Evolutionary conservation across 176 grass and related monocot genomes (phyloP).

Genomic region (Poa pratensis): DNA sequence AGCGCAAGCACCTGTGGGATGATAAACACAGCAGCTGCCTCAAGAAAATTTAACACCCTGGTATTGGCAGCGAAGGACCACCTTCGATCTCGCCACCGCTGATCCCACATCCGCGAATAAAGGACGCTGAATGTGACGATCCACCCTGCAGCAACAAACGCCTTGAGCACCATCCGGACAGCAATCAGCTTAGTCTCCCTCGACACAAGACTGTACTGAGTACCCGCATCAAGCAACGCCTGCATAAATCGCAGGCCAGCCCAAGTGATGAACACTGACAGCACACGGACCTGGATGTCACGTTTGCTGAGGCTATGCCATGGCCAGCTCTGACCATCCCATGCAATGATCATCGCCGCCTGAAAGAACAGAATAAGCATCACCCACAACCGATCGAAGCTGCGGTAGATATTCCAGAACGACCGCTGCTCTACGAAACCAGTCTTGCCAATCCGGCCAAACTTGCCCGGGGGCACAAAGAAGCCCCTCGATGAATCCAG

Average conservation of each 20-base stretch:
- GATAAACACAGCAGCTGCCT: constrained; percentile 80
- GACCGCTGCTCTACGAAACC: constrained; percentile 96
- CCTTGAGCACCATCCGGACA: constrained; percentile 86
- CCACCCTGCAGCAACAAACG: constrained; percentile 70
- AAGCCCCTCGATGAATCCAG: constrained; percentile 54
- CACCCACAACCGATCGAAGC: constrained; percentile 90
- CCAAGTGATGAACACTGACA: constrained; percentile 97
- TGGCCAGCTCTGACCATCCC: constrained; percentile 55
- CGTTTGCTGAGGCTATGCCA: constrained; percentile 70
- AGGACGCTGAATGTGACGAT: constrained; percentile 71
- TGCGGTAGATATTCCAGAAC: constrained; percentile 96
- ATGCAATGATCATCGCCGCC: constrained; percentile 78
- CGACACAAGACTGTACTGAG: constrained; percentile 83
- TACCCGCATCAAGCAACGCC: constrained; percentile 77
- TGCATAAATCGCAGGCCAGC: constrained; percentile 80
- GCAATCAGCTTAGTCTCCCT: constrained; percentile 56
- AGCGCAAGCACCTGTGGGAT: constrained; percentile 76
- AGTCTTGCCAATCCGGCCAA: constrained; percentile 78
- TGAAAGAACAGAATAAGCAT: constrained; percentile 91
- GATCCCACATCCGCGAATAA: constrained; percentile 82
- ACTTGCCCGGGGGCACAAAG: constrained; percentile 50
- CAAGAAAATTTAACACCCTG: constrained; percentile 72
- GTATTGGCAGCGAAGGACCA: constrained; percentile 75
- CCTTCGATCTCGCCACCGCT: constrained; percentile 62
- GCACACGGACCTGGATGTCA: constrained; percentile 72